Conservation (phyloP, 495 filamentous ascomycete genomes). For the Trichoderma orchidacearum region DNA sequence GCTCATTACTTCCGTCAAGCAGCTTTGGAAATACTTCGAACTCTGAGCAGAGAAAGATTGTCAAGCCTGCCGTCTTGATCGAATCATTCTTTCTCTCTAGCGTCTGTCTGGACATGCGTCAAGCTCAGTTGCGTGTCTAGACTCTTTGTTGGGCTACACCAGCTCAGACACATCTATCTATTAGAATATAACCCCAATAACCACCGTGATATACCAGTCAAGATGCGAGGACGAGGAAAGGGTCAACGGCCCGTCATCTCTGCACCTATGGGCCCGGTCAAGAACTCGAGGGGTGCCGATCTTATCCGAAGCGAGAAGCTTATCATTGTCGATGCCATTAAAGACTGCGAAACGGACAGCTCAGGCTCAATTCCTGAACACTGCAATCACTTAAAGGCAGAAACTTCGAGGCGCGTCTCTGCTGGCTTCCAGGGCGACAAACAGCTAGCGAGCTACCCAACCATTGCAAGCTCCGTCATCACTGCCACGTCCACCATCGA, state of each 20-base stretch:
- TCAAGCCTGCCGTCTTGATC: too few relatives aligned
- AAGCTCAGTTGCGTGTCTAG: too few relatives aligned
- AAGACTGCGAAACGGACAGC: background rate
- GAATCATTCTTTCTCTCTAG: too few relatives aligned
- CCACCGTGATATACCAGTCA: background rate
- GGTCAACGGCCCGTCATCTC: background rate
- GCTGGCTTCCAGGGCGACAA: background rate
- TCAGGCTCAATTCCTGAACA: background rate
- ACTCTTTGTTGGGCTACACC: too few relatives aligned
- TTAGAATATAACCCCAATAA: too few relatives aligned
- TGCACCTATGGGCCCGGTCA: constrained; percentile 1
- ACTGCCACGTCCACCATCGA: background rate
- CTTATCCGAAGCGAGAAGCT: constrained; percentile 1
- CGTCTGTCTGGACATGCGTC: too few relatives aligned
- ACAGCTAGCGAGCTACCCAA: background rate
- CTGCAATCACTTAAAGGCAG: background rate
- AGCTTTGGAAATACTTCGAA: too few relatives aligned
- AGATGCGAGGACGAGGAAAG: background rate
- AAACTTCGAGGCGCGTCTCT: background rate
- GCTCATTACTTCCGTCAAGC: too few relatives aligned
- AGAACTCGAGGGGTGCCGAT: constrained; percentile 1
- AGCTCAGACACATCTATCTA: too few relatives aligned
- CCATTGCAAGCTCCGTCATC: constrained; percentile 1
- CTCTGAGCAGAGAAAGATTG: too few relatives aligned
- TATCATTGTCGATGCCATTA: constrained; percentile 1